phyloP scores from a whole-genome alignment of 208 protist genomes.

The Phytomonas sp. region DNA sequence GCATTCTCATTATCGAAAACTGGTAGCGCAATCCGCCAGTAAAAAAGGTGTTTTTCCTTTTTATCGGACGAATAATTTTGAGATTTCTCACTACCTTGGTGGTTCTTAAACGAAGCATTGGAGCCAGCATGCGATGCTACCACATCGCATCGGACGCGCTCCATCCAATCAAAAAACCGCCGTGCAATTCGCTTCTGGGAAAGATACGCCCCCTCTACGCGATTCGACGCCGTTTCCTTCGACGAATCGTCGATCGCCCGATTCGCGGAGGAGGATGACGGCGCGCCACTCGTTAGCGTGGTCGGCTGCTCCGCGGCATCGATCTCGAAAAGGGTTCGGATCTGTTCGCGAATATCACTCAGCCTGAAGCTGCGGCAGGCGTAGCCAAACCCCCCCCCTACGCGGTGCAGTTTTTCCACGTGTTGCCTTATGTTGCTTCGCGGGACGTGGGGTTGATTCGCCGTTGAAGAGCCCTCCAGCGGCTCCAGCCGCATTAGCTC shows the following conservation, averaged over 20 bases:
- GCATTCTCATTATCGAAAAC: slow-evolving; percentile 18
- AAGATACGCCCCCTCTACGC: background rate
- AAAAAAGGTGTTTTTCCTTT: background rate
- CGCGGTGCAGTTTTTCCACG: background rate
- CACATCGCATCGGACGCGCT: background rate
- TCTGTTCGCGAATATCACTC: background rate
- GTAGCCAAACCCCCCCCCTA: background rate
- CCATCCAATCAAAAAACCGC: background rate
- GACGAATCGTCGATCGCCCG: background rate
- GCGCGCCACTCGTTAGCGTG: background rate
- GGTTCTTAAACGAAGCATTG: background rate
- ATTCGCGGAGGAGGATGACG: background rate
- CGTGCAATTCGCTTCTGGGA: background rate
- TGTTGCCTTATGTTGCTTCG: background rate
- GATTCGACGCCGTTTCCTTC: background rate
- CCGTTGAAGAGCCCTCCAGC: background rate
- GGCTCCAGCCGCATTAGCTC: background rate
- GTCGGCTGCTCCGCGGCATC: background rate
- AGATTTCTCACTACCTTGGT: background rate
- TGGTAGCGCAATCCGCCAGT: slow-evolving; percentile 29
- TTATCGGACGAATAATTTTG: background rate
- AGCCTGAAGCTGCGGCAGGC: background rate
- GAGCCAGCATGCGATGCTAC: background rate
- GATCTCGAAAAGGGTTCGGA: background rate
- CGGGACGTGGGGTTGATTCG: background rate